Evolutionary conservation across 352 stramenopile species (phyloP), one percentile per base, ranked within the genome.

Genomic region (Phytophthora litchii): DNA sequence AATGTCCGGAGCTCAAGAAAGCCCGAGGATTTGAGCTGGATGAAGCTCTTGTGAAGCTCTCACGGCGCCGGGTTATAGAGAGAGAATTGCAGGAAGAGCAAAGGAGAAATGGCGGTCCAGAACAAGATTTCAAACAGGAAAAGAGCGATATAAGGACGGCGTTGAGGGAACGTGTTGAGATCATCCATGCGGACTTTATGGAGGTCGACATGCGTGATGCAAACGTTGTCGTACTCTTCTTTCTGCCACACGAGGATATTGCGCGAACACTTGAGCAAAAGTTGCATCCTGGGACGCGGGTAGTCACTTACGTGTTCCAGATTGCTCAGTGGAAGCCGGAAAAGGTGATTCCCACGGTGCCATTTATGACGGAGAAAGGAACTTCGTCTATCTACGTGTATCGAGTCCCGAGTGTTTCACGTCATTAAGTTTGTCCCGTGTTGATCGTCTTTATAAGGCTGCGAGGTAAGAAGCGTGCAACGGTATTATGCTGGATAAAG

Each of bases 271-370:
- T 89, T 16, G 38, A 64, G 14, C 31, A 47, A 19, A 82, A 86
- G 36, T 55, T 87, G 10, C 49, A 60, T 0, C 42, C 72, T 0
- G 81, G 77, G 3, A 76, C 74, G 21, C 66, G 78, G 8, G 70
- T 89, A 16, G 49, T 89, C 48, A 91, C 81, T 3, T 89, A 91
- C 56, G 81, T 89, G 13, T 91, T 89, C 48, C 63, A 73, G 58
- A 91, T 91, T 58, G 44, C 32, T 27, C 65, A 84, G 52, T 90
- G 80, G 80, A 60, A 54, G 3, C 72, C 74, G 4, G 59, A 83
- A 38, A 64, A 60, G 0, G 60, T 80, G 13, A 45, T 67, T 11
- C 32, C 48, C 20, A 87, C 76, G 0, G 80, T 88, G 10, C 74
- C 80, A 1, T 90, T 90, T 64, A 83, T 87, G 74, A 88, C 77